phyloP scores from a whole-genome alignment of 73 alveolate species.

The Effrenium voratum region DNA sequence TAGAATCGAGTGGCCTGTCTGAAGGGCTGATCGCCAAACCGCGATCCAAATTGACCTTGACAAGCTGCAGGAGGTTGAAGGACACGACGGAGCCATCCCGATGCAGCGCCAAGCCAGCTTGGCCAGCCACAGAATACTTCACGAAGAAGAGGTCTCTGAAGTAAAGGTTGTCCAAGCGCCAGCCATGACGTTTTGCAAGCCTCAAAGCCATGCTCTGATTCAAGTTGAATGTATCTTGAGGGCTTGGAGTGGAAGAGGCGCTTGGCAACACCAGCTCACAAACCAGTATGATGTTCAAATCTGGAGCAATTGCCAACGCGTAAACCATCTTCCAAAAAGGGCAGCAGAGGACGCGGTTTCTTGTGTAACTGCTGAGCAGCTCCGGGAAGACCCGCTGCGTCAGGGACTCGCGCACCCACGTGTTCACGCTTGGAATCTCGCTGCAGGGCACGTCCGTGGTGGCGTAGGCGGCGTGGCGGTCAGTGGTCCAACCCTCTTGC shows the following conservation, averaged over 20 bases:
- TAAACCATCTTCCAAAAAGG: too few species aligned
- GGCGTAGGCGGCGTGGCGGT: slow-evolving; percentile 81
- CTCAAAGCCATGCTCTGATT: too few species aligned
- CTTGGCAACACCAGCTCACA: too few species aligned
- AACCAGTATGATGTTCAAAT: too few species aligned
- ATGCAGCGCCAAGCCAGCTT: slow-evolving; percentile 80
- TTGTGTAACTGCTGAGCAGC: too few species aligned
- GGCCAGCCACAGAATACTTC: slow-evolving; percentile 62
- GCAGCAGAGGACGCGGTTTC: too few species aligned
- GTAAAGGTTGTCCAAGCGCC: slow-evolving; percentile 46
- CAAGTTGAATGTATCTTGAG: too few species aligned
- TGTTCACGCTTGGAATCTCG: slow-evolving; percentile 7
- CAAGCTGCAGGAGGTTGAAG: slow-evolving; percentile 65
- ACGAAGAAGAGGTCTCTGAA: slow-evolving; percentile 84
- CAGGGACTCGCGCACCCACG: slow-evolving; percentile 74
- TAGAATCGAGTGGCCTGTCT: too few species aligned
- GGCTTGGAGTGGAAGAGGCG: too few species aligned
- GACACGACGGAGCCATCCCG: slow-evolving; percentile 84
- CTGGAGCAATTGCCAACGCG: too few species aligned
- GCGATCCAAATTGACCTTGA: too few species aligned
- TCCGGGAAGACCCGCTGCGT: slow-evolving; percentile 33
- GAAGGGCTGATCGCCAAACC: too few species aligned
- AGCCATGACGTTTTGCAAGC: slow-evolving; percentile 70
- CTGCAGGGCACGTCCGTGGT: slow-evolving; percentile 89
- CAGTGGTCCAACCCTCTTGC: slow-evolving; percentile 73